phyloP scores from a whole-genome alignment of 78 protist genomes.

The Tieghemostelium lacteum region DNA sequence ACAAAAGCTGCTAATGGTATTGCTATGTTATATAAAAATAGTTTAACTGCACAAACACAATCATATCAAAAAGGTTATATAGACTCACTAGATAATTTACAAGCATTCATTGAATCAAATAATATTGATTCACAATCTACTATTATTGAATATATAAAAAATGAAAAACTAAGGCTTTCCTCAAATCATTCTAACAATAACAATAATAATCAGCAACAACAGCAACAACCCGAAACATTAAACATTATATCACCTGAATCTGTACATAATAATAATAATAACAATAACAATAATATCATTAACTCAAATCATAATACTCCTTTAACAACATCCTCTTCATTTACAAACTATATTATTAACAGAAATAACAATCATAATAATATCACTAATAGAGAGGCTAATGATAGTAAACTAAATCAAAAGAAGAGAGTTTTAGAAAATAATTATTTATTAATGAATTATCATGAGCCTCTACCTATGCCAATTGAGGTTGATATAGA shows the following conservation, averaged over 20 bases:
- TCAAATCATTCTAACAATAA: background rate
- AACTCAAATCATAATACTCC: background rate
- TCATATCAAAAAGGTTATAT: conserved; percentile 14
- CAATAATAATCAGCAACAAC: background rate
- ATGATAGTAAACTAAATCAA: background rate
- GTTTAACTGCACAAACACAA: background rate
- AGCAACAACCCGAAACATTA: background rate
- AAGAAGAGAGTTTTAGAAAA: background rate
- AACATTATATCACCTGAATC: background rate
- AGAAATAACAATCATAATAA: background rate
- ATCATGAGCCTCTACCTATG: background rate
- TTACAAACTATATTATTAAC: too few relatives aligned
- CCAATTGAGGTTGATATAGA: background rate
- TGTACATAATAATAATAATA: background rate
- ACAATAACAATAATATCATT: background rate
- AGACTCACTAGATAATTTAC: conserved; percentile 2
- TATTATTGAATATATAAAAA: conserved; percentile 3
- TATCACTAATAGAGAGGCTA: background rate
- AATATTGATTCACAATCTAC: background rate
- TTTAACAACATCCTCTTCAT: background rate
- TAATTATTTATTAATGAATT: too few relatives aligned
- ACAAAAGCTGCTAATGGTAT: conserved; percentile 24
- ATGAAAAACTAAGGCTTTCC: background rate
- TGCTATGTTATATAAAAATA: conserved; percentile 13
- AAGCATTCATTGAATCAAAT: conserved; percentile 12